A percentile compares a stretch with the other conserved stretches of the same genome.
These are phyloP conservation scores for Moesziomyces parantarcticus DNA, from an alignment of 1,284 basidiomycete species.

Conservation along the genomic window DNA sequence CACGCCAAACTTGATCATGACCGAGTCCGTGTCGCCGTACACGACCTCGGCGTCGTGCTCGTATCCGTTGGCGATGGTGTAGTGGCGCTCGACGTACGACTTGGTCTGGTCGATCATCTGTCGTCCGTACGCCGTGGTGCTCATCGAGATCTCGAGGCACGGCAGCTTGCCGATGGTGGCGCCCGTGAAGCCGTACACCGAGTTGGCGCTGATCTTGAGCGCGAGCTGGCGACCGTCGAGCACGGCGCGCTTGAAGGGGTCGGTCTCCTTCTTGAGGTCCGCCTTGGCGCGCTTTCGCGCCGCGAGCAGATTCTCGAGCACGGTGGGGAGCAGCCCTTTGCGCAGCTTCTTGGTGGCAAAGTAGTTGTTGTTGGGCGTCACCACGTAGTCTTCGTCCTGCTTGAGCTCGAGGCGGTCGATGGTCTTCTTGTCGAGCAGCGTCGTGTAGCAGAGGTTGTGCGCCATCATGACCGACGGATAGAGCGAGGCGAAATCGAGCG, in stretches of 20 bases:
- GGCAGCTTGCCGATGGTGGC: slow-evolving; percentile 67
- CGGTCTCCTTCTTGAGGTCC: slow-evolving; percentile 67
- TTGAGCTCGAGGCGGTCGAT: slow-evolving; percentile 63
- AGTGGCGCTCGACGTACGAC: slow-evolving; percentile 59
- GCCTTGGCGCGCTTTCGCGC: slow-evolving; percentile 67
- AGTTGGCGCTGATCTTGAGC: slow-evolving; percentile 67
- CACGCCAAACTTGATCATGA: slow-evolving; percentile 68
- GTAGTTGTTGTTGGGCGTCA: slow-evolving; percentile 67
- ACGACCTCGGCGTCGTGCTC: slow-evolving; percentile 66
- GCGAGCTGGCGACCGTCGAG: slow-evolving; percentile 67
- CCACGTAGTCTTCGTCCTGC: slow-evolving; percentile 62
- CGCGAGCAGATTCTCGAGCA: slow-evolving; percentile 62
- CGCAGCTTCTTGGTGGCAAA: slow-evolving; percentile 61
- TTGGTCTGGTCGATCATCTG: slow-evolving; percentile 68
- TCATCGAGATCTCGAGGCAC: slow-evolving; percentile 67
- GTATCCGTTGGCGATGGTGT: slow-evolving; percentile 66
- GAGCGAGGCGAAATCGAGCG: slow-evolving; percentile 67
- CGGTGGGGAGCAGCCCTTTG: slow-evolving; percentile 65
- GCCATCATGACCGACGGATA: slow-evolving; percentile 68
- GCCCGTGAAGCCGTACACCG: slow-evolving; percentile 68
- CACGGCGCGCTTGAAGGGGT: slow-evolving; percentile 66
- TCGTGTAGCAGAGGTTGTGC: slow-evolving; percentile 68
- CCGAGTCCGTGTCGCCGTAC: slow-evolving; percentile 67
- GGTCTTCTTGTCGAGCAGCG: slow-evolving; percentile 63
- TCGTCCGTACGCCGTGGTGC: slow-evolving; percentile 66